Evolutionary conservation across 2,329 filamentous ascomycete genomes (phyloP).

Genomic region (Aotearoamyces nothofagi): DNA sequence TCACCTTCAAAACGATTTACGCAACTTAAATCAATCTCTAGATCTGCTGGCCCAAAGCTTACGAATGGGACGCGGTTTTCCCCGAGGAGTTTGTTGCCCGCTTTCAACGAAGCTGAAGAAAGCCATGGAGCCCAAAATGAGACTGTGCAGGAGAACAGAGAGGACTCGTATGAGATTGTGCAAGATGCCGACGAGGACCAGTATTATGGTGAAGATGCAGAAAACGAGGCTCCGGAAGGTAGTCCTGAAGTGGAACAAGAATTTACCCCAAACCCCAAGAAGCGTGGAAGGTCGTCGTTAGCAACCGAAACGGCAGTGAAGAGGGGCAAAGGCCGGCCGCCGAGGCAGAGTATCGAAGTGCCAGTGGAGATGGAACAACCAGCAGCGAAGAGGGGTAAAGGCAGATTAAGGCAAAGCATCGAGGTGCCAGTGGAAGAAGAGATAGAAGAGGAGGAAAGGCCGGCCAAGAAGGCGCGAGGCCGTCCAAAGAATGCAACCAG

Average conservation of each 20-base stretch:
- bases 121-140: constrained; percentile 12
- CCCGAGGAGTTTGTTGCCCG: constrained; percentile 4
- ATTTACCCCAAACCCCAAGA: constrained; percentile 4
- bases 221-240: constrained; percentile 4
- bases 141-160: constrained; percentile 6
- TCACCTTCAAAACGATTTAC: too few species aligned
- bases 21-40: constrained; percentile 7
- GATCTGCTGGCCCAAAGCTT: too few species aligned
- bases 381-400: constrained; percentile 15
- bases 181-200: constrained; percentile 1
- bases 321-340: constrained; percentile 11
- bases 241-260: constrained; percentile 6
- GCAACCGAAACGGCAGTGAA: neutral
- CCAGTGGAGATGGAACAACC: constrained; percentile 12
- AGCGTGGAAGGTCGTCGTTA: constrained; percentile 3
- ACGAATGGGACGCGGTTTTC: constrained; percentile 9
- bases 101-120: constrained; percentile 16
- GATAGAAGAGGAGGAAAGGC: constrained; percentile 11
- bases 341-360: constrained; percentile 2
- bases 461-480: constrained; percentile 17
- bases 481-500: constrained; percentile 13
- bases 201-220: constrained; percentile 2
- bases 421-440: constrained; percentile 1
- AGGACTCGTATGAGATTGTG: constrained; percentile 8
- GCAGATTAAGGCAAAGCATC: too few species aligned